A percentile compares a stretch with the other conserved stretches of the same genome.
Evolutionary conservation across 768 basidiomycete species (phyloP).

Genomic region (Trametes cinnabarina): DNA sequence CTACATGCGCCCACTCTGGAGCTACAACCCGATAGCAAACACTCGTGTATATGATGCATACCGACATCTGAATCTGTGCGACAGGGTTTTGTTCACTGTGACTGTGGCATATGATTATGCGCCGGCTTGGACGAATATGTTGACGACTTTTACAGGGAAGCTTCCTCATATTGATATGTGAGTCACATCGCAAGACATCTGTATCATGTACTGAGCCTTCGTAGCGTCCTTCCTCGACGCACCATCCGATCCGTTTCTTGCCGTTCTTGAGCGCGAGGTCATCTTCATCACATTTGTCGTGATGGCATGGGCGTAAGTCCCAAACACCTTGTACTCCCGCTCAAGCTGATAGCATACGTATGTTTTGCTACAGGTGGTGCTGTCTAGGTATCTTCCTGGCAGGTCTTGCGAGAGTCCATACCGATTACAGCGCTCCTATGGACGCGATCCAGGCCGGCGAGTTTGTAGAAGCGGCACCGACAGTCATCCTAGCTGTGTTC

Average conservation of each 20-base stretch:
- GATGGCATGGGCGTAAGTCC: slow-evolving; percentile 59
- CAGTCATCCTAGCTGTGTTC: slow-evolving; percentile 58
- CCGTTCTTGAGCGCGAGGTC: slow-evolving; percentile 63
- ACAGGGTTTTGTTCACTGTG: too few relatives aligned
- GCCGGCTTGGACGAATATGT: neutral
- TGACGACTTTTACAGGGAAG: slow-evolving; percentile 43
- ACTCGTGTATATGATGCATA: too few relatives aligned
- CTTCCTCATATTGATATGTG: slow-evolving; percentile 65
- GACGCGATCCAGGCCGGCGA: slow-evolving; percentile 45
- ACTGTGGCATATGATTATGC: too few relatives aligned
- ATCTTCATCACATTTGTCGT: slow-evolving; percentile 49
- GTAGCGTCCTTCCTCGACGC: slow-evolving; percentile 65
- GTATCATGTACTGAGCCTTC: neutral
- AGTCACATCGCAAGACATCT: neutral
- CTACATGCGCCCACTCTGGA: too few relatives aligned
- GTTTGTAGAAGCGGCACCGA: slow-evolving; percentile 60
- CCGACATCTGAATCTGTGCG: too few relatives aligned
- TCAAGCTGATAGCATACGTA: too few relatives aligned
- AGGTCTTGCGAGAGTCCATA: slow-evolving; percentile 49
- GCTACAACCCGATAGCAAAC: too few relatives aligned
- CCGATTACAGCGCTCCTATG: slow-evolving; percentile 38
- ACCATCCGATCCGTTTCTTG: slow-evolving; percentile 65
- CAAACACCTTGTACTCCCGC: too few relatives aligned
- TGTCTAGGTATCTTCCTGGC: slow-evolving; percentile 66
- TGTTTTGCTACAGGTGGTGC: slow-evolving; percentile 47